Conservation (phyloP, 768 basidiomycete genomes). For the Neoboletus subvelutipes region DNA sequence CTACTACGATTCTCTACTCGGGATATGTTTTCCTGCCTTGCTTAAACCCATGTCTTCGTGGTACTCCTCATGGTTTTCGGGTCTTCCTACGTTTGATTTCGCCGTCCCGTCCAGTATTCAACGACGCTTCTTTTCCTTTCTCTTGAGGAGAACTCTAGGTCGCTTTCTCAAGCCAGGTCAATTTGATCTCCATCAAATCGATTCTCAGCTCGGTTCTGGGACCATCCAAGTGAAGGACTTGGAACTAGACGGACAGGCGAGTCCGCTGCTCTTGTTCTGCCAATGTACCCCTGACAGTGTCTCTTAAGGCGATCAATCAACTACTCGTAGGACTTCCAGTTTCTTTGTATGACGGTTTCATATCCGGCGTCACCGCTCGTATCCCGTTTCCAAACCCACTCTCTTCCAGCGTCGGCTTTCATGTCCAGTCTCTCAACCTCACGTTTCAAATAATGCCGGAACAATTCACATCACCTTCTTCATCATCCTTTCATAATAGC, state of each 20-base stretch:
- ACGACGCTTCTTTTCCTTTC: slow-evolving; percentile 85
- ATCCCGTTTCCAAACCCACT: slow-evolving; percentile 88
- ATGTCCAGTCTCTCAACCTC: slow-evolving; percentile 65
- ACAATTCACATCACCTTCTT: slow-evolving; percentile 11
- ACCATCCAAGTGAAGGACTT: slow-evolving; percentile 84
- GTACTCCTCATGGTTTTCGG: slow-evolving; percentile 55
- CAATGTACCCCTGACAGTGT: slow-evolving; percentile 16
- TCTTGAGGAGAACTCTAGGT: slow-evolving; percentile 80
- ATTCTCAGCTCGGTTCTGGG: slow-evolving; percentile 91
- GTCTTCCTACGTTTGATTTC: slow-evolving; percentile 64
- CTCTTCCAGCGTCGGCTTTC: slow-evolving; percentile 68
- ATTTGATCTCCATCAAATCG: slow-evolving; percentile 81
- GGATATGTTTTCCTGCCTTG: slow-evolving; percentile 17
- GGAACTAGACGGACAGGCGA: slow-evolving; percentile 74
- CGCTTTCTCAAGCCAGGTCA: slow-evolving; percentile 88
- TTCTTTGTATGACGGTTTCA: slow-evolving; percentile 63
- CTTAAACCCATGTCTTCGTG: slow-evolving; percentile 47
- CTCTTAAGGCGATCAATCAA: slow-evolving; percentile 71
- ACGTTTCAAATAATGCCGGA: slow-evolving; percentile 50
- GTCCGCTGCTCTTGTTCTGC: slow-evolving; percentile 15
- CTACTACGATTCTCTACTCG: neutral
- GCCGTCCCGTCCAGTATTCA: slow-evolving; percentile 73
- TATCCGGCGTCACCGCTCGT: slow-evolving; percentile 72
- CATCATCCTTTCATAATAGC: slow-evolving; percentile 16
- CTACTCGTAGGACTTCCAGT: slow-evolving; percentile 67